Evolutionary conservation across 202 grass and related monocot species (phyloP), one percentile per base, ranked within the genome.

Genomic region (Schoenoplectus triqueter): DNA sequence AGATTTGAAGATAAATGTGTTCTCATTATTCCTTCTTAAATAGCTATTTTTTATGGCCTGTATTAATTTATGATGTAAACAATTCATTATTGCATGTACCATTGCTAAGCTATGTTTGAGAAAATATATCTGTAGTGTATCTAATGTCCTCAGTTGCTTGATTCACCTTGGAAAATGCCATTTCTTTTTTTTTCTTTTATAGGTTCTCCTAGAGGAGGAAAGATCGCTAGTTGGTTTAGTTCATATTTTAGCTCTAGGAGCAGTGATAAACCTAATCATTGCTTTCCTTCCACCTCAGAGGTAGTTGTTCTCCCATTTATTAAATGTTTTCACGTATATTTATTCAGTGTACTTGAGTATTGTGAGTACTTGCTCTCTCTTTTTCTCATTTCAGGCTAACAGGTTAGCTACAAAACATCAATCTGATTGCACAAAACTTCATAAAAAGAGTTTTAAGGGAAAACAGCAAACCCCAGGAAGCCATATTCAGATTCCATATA

Each of bases 181-280:
- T 13, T 78, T 22, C 50, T 31, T 31, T 10, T 31, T 45, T 80
- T 62, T n/a, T 60, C 4, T 40, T 17, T 57, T 80, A 46, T 60
- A 80, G 76, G 54, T 41, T 80, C 46, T 63, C 76, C 17, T 80
- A 80, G 75, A 80, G 75, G 76, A 31, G 31, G 31, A 46, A 80
- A 80, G 59, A 80, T 80, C 5, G 22, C 76, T 60, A 80, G 46
- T 42, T 80, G 76, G 76, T 62, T 80, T 42, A 59, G 20, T 60
- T 80, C 76, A 42, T 80, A 80, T 80, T 63, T 61, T 60, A 70
- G 80, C 63, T 64, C 80, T 21, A 83, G 46, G 45, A 83, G 46
- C 49, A 45, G 61, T 45, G 79, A 64, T 65, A 82, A 82, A 82
- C 19, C 56, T 44, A 68, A 44, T 52, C 65, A 13, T 55, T 40